Evolutionary conservation across 1,284 basidiomycete species (phyloP), one percentile per base, ranked within the genome.

Genomic region (Boletellus deceptivus): DNA sequence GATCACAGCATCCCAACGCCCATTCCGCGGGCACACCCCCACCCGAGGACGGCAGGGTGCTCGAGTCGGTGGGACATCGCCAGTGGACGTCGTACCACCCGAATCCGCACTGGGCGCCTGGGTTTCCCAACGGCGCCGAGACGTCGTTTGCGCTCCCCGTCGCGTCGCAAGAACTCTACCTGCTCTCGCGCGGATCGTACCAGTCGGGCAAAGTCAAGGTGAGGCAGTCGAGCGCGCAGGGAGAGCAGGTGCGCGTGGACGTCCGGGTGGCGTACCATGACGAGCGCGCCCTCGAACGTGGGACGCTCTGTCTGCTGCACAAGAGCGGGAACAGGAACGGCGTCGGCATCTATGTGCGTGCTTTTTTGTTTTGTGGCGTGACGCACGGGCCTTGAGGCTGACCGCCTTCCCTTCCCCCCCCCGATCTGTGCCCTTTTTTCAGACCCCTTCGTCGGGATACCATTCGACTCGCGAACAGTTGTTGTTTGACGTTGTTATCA

Each of bases 321-420:
- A 60, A 63, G 17, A 48, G 46, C 1, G 65, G 65, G 10, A 61
- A 64, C 9, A 59, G 61, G 35, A 50, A 69, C 43, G 76, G 75
- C 22, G 53, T 78, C 33, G 73, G 75, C 0, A 68, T 77, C 40
- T 74, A 70, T 38, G 75, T 75, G 46, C 58, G 71, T 60, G 48
- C 22, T 22, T 49, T 6, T 3, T 13, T 35, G 11, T 29, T 29
- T 9, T 22, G 2, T 22, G 20, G 20, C 20, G 20, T 4, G 20
- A 22, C 20, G 20, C 20, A 22, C 20, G 4, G 20, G 20, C n/a
- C 20, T 22, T 22, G 22, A 22, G 35, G 16, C 35, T 18, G n/a
- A n/a, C n/a, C n/a, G n/a, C n/a, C n/a, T n/a, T n/a, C n/a, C n/a
- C n/a, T n/a, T n/a, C n/a, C n/a, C n/a, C n/a, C 8, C 27, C 27